Percentiles rank a stretch among this genome's conserved stretches.
phyloP scores from a whole-genome alignment of 345 rosid species.

The Hibiscus syriacus region DNA sequence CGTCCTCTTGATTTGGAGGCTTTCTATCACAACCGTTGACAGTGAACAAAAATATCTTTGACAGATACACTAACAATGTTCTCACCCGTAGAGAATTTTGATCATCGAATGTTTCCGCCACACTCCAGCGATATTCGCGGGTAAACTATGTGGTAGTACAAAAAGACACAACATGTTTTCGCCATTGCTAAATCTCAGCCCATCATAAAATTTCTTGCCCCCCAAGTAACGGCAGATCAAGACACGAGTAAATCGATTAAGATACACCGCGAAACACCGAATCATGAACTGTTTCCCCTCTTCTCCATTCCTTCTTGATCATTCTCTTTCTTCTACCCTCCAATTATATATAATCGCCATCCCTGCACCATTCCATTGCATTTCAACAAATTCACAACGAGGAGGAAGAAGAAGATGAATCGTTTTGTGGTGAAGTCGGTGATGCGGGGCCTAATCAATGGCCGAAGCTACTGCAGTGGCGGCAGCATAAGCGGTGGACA shows the following conservation, averaged over 20 bases:
- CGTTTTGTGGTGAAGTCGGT: constrained; percentile 18
- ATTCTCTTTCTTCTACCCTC: neutral
- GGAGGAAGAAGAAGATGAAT: constrained; percentile 20
- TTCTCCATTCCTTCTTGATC: neutral
- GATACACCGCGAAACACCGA: neutral
- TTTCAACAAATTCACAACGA: neutral
- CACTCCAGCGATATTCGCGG: neutral
- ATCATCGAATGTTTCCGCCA: neutral
- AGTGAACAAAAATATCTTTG: neutral
- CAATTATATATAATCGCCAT: neutral
- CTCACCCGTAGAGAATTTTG: neutral
- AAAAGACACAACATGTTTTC: neutral
- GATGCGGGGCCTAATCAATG: constrained; percentile 20
- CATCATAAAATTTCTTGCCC: neutral
- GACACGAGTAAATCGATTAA: neutral
- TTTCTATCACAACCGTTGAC: neutral
- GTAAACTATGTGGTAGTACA: neutral
- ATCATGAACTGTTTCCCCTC: neutral
- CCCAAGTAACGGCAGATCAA: neutral
- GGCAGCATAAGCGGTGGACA: neutral
- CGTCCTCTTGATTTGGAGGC: neutral
- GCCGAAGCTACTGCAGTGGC: constrained; percentile 11
- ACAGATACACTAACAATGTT: neutral
- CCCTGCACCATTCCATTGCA: neutral
- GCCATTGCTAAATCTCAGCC: neutral